Evolutionary conservation across 805 yeast species (phyloP), one percentile per base, ranked within the genome.

Genomic region (Ogataea salicorniae): DNA sequence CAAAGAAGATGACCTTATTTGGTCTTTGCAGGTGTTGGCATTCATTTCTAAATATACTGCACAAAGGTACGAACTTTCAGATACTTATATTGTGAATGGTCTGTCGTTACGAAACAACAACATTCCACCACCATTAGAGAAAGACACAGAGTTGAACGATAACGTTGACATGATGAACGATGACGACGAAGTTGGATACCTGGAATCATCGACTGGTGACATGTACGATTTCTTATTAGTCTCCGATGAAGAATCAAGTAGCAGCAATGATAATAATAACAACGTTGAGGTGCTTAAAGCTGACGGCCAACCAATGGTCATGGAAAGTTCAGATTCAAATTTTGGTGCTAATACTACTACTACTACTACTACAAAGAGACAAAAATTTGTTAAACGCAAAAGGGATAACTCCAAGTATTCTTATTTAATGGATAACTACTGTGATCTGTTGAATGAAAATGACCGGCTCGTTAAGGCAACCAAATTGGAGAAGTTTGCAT

Each of bases 21-120:
- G 97, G 96, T 85, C 96, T 4, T 71, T 92, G 46, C 98, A 92
- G 65, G 74, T 94, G 18, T 67, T 94, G 43, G 98, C 98, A 14
- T 92, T 90, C 65, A 87, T 91, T 38, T 90, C 97, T 5, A 92
- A 92, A 66, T 92, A 94, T 60, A 83, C 97, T 0, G 77, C 80
- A 51, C 70, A 91, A 63, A 86, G 91, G 58, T 83, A 81, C 36
- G 75, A 74, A 42, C 70, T 92, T 49, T 95, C 90, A 55, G 78
- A 77, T 45, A 83, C 95, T 3, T 85, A 86, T 64, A 68, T 90
- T 41, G 81, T 90, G 8, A 84, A 87, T 14, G 79, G 81, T 29
- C 71, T 92, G 66, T 82, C 90, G 2, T 63, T 78, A 31, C 63
- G 83, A 50, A 60, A 70, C 39, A 52, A 54, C 39, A 61, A 57